Evolutionary conservation across 208 protist genomes (phyloP).

Genomic region (Wallacemonas rigidus): DNA sequence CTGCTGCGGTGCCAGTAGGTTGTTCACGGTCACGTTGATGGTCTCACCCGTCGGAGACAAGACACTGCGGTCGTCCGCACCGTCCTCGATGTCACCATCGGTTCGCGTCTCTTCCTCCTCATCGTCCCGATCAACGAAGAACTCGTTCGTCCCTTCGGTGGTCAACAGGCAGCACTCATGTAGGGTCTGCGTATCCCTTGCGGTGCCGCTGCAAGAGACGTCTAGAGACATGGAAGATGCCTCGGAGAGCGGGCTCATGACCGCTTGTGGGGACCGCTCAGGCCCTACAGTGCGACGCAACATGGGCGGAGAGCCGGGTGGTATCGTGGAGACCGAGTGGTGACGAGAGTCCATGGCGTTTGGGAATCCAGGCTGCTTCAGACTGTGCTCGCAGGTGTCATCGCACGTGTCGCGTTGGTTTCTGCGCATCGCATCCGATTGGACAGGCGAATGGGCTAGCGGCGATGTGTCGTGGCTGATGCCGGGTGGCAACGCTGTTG

Average conservation of each 20-base stretch:
- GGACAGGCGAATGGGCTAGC: not conserved
- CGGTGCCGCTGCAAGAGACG: not conserved
- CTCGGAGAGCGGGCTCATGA: constrained; percentile 2
- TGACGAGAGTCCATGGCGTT: not conserved
- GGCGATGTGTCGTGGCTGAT: not conserved
- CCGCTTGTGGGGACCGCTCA: not conserved
- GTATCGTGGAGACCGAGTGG: constrained; percentile 1
- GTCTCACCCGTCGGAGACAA: not conserved
- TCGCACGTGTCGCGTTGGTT: not conserved
- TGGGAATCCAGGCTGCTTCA: not conserved
- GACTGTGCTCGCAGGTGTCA: not conserved
- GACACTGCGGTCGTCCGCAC: not conserved
- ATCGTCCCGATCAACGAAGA: not conserved
- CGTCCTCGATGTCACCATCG: not conserved
- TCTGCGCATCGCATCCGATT: not conserved
- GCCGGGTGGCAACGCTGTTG: not conserved
- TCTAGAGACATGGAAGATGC: not conserved
- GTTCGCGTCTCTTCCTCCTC: no score
- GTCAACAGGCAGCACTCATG: not conserved
- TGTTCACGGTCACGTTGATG: not conserved
- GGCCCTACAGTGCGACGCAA: not conserved
- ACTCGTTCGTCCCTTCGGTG: not conserved
- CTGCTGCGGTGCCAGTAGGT: not conserved
- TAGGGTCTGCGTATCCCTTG: not conserved
- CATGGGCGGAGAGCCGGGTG: not conserved